These are phyloP conservation scores for Arachnopeziza araneosa DNA, from an alignment of 2,329 filamentous ascomycete genomes.

Conservation along the genomic window DNA sequence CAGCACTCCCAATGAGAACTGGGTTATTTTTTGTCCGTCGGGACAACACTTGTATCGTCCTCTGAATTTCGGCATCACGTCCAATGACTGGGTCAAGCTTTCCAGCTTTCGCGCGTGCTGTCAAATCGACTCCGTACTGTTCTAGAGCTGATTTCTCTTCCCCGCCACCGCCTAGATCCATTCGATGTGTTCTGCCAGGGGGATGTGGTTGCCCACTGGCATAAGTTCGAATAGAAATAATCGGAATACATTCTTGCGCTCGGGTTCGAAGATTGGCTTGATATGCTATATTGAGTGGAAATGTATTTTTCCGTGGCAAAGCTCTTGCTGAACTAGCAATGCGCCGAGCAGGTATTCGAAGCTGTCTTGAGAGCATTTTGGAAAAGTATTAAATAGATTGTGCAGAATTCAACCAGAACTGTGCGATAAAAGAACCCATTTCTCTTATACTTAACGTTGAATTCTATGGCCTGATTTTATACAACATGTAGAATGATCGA, in stretches of 20 bases:
- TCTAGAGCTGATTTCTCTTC: conserved; percentile 82
- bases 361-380: conserved; percentile 24
- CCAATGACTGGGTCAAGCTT: conserved; percentile 97
- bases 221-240: conserved; percentile 44
- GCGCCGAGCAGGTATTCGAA: conserved; percentile 23
- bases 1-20: conserved; percentile 77
- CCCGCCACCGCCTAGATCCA: conserved; percentile 73
- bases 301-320: conserved; percentile 8
- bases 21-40: conserved; percentile 85
- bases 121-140: conserved; percentile 86
- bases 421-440: not conserved
- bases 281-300: not conserved
- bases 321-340: conserved; percentile 15
- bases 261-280: not conserved
- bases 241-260: not conserved
- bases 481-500: conserved; percentile 7
- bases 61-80: conserved; percentile 76
- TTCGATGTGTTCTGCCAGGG: conserved; percentile 86
- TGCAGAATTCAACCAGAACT: not conserved
- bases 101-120: conserved; percentile 74
- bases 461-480: not conserved
- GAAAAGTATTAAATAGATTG: not conserved
- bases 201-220: conserved; percentile 74
- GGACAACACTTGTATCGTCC: conserved; percentile 90
- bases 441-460: not conserved